phyloP scores from a whole-genome alignment of 2,329 filamentous ascomycete species.

The Pestalotiopsis sp. region DNA sequence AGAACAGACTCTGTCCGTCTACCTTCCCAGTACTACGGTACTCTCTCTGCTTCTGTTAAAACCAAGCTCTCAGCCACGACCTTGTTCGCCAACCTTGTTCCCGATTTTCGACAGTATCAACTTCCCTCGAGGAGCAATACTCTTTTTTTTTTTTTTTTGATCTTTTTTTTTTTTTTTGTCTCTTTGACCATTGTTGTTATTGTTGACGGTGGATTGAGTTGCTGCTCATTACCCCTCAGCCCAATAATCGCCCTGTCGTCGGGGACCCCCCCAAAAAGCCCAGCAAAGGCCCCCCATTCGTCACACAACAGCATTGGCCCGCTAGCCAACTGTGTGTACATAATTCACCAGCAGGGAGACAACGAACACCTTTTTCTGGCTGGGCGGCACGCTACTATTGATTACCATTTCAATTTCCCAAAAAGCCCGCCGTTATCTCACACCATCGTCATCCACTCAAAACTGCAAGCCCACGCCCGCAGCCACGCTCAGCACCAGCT shows the following conservation, averaged over 20 bases:
- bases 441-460: constrained; percentile 6
- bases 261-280: neutral
- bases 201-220: neutral
- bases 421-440: constrained; percentile 4
- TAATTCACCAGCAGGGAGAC: neutral
- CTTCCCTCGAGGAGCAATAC: neutral
- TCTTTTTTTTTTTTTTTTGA: neutral
- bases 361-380: neutral
- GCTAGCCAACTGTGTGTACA: neutral
- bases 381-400: constrained; percentile 3
- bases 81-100: constrained; percentile 5
- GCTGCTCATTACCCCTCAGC: neutral
- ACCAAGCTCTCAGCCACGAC: constrained; percentile 10
- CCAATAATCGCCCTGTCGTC: neutral
- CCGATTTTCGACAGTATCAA: neutral
- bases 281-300: neutral
- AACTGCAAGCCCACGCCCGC: neutral
- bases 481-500: neutral
- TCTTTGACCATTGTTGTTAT: neutral
- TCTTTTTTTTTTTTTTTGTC: neutral
- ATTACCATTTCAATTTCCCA: neutral
- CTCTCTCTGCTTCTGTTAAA: neutral
- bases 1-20: neutral
- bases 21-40: neutral
- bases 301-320: neutral